phyloP scores from a whole-genome alignment of 2,329 filamentous ascomycete genomes.

The Nemania serpens region DNA sequence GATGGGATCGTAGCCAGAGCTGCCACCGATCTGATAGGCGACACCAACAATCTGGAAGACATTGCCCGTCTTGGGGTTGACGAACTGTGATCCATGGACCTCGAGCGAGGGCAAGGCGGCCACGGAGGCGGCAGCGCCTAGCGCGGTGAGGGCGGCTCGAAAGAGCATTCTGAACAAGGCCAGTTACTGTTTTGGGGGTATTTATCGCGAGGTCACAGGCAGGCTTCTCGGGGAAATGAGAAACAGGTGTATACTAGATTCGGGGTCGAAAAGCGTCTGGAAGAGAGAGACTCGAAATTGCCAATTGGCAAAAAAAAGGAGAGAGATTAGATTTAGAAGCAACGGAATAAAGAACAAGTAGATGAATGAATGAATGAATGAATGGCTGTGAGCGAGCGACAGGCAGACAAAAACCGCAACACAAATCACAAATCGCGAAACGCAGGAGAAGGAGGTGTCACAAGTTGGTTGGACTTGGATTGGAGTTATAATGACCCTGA shows the following conservation, averaged over 20 bases:
- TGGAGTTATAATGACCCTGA: slow-evolving; percentile 13
- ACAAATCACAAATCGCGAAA: slow-evolving; percentile 16
- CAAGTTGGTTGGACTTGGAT: slow-evolving; percentile 15
- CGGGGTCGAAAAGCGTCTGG: slow-evolving; percentile 1
- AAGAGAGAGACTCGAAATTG: slow-evolving; percentile 24
- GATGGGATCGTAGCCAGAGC: slow-evolving; percentile 62
- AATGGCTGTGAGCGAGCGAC: slow-evolving; percentile 17
- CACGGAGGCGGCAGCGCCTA: slow-evolving; percentile 57
- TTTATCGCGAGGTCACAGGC: background rate
- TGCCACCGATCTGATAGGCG: slow-evolving; percentile 72
- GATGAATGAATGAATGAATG: too few species aligned
- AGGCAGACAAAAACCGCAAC: slow-evolving; percentile 12
- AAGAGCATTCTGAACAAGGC: slow-evolving; percentile 38
- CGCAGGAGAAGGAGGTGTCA: slow-evolving; percentile 22
- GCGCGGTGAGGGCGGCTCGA: slow-evolving; percentile 55
- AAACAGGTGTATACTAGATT: slow-evolving; percentile 13
- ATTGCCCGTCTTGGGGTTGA: slow-evolving; percentile 62
- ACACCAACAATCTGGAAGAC: slow-evolving; percentile 70
- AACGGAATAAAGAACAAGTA: background rate
- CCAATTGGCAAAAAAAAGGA: slow-evolving; percentile 8
- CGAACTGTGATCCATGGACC: slow-evolving; percentile 61
- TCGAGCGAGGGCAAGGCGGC: slow-evolving; percentile 62
- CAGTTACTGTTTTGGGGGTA: background rate
- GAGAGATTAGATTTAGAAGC: background rate
- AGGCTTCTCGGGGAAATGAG: background rate